Evolutionary conservation across 257 asterid species (phyloP), one percentile per base, ranked within the genome.

Genomic region (Prunella vulgaris): DNA sequence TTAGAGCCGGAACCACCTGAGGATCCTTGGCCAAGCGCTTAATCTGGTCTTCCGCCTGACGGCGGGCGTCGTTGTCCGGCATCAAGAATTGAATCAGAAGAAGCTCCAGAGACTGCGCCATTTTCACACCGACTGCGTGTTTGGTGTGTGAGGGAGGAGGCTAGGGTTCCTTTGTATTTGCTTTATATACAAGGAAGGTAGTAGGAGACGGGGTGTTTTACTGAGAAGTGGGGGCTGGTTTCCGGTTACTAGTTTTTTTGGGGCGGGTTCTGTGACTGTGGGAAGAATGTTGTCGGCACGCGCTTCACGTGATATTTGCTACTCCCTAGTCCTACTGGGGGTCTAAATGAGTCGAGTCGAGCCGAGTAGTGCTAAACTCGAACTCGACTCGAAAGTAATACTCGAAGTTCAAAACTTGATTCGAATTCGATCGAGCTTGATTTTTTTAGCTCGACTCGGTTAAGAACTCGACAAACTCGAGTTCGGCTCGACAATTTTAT

Each of bases 21-120:
- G 99, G 97, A 79, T 93, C 97, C 94, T 93, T 93, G 0, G 96
- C 84, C 49, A 90, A 70, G 12, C 99, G 91, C 88, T 90, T 93
- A 58, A 93, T 93, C 79, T 93, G 99, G 66, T 93, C 99, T 84
- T 93, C 99, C 24, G 99, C 97, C 83, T 93, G 97, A 42, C 99
- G 87, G 52, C 97, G 81, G n/a, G 97, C 97, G 61, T 93, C 99
- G 66, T 93, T 93, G 78, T 93, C 96, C 73, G 99, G 99, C 99
- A 93, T 93, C 75, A 93, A 64, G 74, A 93, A 93, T 44, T 93
- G 99, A 73, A 90, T 90, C 33, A 93, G 69, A 76, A 93, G 76
- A 69, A 90, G 88, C 78, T 93, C 99, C 75, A 93, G 78, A 14
- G 99, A 93, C 78, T 93, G 99, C 80, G 99, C 93, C 99, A 90